Percentiles rank a stretch among this genome's conserved stretches.
phyloP scores from a whole-genome alignment of 2,329 filamentous ascomycete species.

The Fusarium tanahbumbuense region DNA sequence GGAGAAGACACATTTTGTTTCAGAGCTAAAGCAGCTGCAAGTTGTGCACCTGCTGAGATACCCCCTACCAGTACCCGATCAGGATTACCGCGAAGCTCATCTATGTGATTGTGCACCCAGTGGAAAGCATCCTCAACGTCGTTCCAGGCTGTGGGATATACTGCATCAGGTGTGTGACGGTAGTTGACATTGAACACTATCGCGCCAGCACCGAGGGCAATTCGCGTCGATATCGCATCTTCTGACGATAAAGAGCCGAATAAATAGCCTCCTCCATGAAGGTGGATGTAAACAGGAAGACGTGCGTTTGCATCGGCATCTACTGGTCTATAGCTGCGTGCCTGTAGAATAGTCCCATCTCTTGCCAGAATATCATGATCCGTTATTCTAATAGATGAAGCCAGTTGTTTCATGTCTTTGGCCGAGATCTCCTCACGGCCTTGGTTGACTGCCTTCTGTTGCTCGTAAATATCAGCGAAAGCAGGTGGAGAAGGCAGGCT shows the following conservation, averaged over 20 bases:
- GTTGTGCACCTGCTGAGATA: conserved; percentile 59
- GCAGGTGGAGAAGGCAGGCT: conserved; percentile 5
- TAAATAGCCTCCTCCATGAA: conserved; percentile 68
- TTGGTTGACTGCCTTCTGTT: conserved; percentile 15
- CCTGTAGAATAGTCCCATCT: conserved; percentile 26
- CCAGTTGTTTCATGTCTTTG: conserved; percentile 17
- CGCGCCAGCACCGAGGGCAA: conserved; percentile 56
- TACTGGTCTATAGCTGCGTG: conserved; percentile 24
- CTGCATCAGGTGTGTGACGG: conserved; percentile 66
- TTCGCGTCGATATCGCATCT: conserved; percentile 61
- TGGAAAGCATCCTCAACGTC: conserved; percentile 66
- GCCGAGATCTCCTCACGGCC: conserved; percentile 23
- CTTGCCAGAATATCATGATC: conserved; percentile 46
- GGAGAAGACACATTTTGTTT: conserved; percentile 51
- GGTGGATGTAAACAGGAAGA: conserved; percentile 62
- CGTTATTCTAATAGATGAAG: conserved; percentile 47
- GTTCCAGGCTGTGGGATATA: conserved; percentile 63
- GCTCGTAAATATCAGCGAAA: conserved; percentile 19
- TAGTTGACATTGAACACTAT: conserved; percentile 68
- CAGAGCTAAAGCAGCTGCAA: conserved; percentile 54
- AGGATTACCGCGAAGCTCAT: conserved; percentile 8
- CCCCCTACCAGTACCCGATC: conserved; percentile 58
- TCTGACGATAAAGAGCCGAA: conserved; percentile 65
- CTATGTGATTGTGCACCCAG: conserved; percentile 58
- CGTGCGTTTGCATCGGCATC: conserved; percentile 44